A percentile compares a stretch with the other conserved stretches of the same genome.
These are phyloP conservation scores for Phytophthora pisi DNA, from an alignment of 352 stramenopile genomes.

Conservation along the genomic window DNA sequence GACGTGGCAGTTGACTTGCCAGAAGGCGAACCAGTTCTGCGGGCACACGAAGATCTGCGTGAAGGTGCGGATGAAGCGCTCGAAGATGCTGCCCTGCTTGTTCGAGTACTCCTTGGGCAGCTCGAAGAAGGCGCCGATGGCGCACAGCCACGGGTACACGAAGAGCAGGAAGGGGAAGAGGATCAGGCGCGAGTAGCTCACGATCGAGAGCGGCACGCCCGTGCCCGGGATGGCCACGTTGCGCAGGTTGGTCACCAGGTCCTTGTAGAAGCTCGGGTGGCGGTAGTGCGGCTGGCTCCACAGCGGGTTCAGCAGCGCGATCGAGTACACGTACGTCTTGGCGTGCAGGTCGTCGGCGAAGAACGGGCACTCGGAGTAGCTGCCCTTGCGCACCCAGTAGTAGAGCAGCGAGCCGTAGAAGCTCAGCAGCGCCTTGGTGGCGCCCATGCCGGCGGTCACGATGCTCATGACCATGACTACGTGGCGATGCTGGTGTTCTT, in stretches of 20 bases:
- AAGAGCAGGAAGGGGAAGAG: conserved; percentile 89
- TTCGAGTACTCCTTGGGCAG: conserved; percentile 62
- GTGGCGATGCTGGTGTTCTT: neutral
- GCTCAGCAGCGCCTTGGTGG: conserved; percentile 53
- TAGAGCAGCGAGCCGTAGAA: conserved; percentile 82
- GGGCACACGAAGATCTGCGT: conserved; percentile 80
- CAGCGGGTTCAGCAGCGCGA: conserved; percentile 94
- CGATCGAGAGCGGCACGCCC: conserved; percentile 92
- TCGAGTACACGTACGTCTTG: conserved; percentile 95
- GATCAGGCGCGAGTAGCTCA: conserved; percentile 85
- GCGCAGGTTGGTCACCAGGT: conserved; percentile 96
- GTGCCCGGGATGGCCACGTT: conserved; percentile 98
- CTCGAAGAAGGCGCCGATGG: conserved; percentile 84
- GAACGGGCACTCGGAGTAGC: conserved; percentile 80
- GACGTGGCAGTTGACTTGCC: conserved; percentile 96
- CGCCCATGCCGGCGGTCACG: conserved; percentile 28
- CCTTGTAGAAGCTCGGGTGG: conserved; percentile 93
- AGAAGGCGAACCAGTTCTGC: conserved; percentile 98
- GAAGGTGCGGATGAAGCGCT: conserved; percentile 92
- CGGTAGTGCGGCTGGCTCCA: conserved; percentile 97
- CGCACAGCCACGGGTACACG: conserved; percentile 88
- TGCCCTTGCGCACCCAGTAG: conserved; percentile 80
- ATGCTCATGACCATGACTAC: conserved; percentile 39
- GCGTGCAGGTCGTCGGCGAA: conserved; percentile 80
- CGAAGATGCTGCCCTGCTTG: conserved; percentile 74